Base-by-base conservation (phyloP, 495 filamentous ascomycete species). In the Lepraria neglecta region DNA sequence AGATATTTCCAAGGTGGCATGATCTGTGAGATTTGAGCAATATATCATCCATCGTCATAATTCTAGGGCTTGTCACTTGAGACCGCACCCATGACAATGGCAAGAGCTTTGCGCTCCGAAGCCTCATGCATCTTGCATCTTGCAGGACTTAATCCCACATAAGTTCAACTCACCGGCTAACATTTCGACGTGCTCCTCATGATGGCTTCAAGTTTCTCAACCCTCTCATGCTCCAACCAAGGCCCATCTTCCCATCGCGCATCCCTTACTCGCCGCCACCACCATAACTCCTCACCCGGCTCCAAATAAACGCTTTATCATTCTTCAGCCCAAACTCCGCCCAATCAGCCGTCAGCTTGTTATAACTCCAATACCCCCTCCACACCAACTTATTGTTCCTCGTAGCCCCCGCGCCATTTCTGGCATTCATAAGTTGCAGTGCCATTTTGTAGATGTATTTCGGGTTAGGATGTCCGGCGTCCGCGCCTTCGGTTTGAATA, bases 321-420 rank as follows among this genome's bases (percentile, higher is more conserved):
- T 96, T 89, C 71, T 84, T 87, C 63, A 92, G 74, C 19, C 80
- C 78, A 74, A 97, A 97, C 73, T 89, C 87, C 0, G 80, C 90
- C 87, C 90, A 90, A 71, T 96, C 92, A 69, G 92, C 91, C 21
- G 91, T 92, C 65, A 95, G 74, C 67, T 78, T 80, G 68, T 96
- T 95, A 66, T 94, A 95, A 73, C 85, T 91, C 87, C 90, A 96
- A 73, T 87, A 96, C 0, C 89, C 88, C 70, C 87, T 86, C 95
- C 95, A 97, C 0, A 74, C 74, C 40, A 99, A 71, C 74, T 92
- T 96, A 52, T 90, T 95, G 61, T 92, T 94, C 65, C 80, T 80
- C 21, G 77, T 71, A 5, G 72, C 70, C 6, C 71, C 75, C 6
- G 72, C 68, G 60, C 75, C 76, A 17, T 73, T 75, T 0, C 86